phyloP scores from a whole-genome alignment of 768 basidiomycete species.

The Pulveroboletus sp. region DNA sequence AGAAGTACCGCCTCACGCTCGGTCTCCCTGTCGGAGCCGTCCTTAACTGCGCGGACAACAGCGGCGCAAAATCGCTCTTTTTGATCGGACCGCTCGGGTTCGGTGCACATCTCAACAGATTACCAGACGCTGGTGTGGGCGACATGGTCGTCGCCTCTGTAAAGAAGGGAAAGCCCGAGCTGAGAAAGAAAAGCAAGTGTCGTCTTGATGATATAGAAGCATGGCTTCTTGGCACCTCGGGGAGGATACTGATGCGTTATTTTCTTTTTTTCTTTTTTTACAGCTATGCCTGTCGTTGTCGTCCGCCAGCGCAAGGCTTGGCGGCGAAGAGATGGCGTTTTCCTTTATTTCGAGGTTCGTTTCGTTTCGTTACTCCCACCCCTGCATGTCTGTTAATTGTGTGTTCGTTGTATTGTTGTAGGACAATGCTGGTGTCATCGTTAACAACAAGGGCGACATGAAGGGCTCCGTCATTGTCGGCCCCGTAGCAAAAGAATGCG shows the following conservation, averaged over 20 bases:
- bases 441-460: constrained; percentile 99
- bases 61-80: constrained; percentile 93
- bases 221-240: no score
- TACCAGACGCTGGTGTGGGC: constrained; percentile 92
- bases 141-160: constrained; percentile 97
- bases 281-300: constrained; percentile 96
- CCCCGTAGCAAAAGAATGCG: constrained; percentile 99
- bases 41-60: constrained; percentile 98
- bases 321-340: constrained; percentile 96
- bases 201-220: constrained; percentile 9
- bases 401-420: constrained; percentile 16
- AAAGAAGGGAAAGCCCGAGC: constrained; percentile 99
- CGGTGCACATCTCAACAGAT: constrained; percentile 94
- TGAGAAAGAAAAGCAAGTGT: constrained; percentile 94
- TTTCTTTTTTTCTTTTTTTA: neutral
- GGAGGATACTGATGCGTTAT: constrained; percentile 5
- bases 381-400: neutral
- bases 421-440: constrained; percentile 96
- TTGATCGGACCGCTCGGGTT: constrained; percentile 94
- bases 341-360: constrained; percentile 93
- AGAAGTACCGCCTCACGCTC: constrained; percentile 93
- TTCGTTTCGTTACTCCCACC: neutral
- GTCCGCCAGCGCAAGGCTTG: constrained; percentile 98
- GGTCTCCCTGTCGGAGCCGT: constrained; percentile 94
- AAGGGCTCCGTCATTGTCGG: constrained; percentile 97